phyloP scores from a whole-genome alignment of 2,329 filamentous ascomycete genomes.

The Sporothrix pseudoabietina region DNA sequence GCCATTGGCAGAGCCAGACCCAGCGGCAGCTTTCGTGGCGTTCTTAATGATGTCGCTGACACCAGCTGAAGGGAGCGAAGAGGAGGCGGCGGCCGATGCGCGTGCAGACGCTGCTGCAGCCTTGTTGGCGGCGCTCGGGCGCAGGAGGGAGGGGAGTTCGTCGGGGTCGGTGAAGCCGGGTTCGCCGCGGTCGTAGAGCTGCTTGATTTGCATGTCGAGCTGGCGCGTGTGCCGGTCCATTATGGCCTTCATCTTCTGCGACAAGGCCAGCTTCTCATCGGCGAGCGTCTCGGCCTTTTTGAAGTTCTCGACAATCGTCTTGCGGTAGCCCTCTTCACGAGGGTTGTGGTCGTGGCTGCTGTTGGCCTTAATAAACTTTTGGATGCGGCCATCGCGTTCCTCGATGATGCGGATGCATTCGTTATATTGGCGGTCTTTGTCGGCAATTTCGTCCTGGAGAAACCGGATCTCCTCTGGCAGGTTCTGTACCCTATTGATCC shows the following conservation, averaged over 20 bases:
- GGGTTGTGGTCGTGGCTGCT: conserved; percentile 73
- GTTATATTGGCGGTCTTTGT: conserved; percentile 73
- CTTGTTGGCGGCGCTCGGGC: conserved; percentile 58
- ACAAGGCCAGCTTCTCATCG: conserved; percentile 72
- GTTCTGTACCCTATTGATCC: conserved; percentile 73
- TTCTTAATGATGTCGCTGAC: conserved; percentile 37
- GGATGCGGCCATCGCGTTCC: conserved; percentile 72
- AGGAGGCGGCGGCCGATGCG: conserved; percentile 37
- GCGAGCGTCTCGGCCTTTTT: conserved; percentile 69
- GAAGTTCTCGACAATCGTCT: conserved; percentile 68
- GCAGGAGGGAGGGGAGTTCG: conserved; percentile 64
- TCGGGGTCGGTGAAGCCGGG: conserved; percentile 64
- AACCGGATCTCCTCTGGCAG: conserved; percentile 81
- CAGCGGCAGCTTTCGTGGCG: conserved; percentile 21
- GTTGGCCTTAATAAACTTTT: conserved; percentile 79
- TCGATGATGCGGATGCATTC: conserved; percentile 70
- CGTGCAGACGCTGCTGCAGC: conserved; percentile 44
- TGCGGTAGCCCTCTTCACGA: conserved; percentile 69
- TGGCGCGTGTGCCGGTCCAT: conserved; percentile 65
- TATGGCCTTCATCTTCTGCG: conserved; percentile 62
- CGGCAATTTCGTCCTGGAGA: conserved; percentile 78
- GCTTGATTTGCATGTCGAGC: conserved; percentile 65
- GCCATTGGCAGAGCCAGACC: conserved; percentile 34
- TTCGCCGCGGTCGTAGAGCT: conserved; percentile 62
- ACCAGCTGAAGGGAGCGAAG: neutral